A percentile compares a stretch with the other conserved stretches of the same genome.
These are phyloP conservation scores for Amphicarpaea edgeworthii DNA, from an alignment of 306 rosid species.

Conservation along the genomic window DNA sequence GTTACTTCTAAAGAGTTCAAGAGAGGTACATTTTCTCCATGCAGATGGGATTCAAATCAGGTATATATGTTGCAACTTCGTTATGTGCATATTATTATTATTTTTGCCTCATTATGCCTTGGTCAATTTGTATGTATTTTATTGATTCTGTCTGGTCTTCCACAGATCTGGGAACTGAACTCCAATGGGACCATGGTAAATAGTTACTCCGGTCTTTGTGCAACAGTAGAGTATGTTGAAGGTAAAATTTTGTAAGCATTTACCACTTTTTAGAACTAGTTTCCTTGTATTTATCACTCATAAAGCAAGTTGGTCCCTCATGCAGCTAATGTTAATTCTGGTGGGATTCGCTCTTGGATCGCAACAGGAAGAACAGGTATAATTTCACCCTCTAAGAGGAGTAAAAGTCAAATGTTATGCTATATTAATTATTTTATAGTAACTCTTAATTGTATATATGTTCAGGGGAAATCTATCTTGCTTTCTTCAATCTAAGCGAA, in stretches of 20 bases:
- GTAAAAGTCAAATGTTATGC: neutral
- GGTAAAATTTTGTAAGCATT: slow-evolving; percentile 49
- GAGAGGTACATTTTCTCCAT: slow-evolving; percentile 77
- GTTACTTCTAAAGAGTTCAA: slow-evolving; percentile 65
- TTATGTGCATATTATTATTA: neutral
- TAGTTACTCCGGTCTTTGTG: slow-evolving; percentile 82
- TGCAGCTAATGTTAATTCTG: slow-evolving; percentile 57
- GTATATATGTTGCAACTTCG: slow-evolving; percentile 48
- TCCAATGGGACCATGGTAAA: slow-evolving; percentile 78
- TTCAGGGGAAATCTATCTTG: slow-evolving; percentile 74
- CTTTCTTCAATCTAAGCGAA: slow-evolving; percentile 76
- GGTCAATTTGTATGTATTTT: slow-evolving; percentile 12
- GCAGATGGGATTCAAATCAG: slow-evolving; percentile 80
- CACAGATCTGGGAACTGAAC: slow-evolving; percentile 81
- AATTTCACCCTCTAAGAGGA: neutral
- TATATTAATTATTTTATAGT: neutral
- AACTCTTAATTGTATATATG: neutral
- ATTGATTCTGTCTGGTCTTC: slow-evolving; percentile 23
- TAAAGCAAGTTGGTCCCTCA: slow-evolving; percentile 42
- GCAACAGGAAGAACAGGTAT: slow-evolving; percentile 81
- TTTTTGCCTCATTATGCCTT: slow-evolving; percentile 2
- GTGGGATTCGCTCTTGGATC: slow-evolving; percentile 82
- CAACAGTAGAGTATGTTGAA: slow-evolving; percentile 59
- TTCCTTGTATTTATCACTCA: slow-evolving; percentile 10
- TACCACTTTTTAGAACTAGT: slow-evolving; percentile 11